phyloP scores from a whole-genome alignment of 495 filamentous ascomycete species.

The Penicillium odoratum region DNA sequence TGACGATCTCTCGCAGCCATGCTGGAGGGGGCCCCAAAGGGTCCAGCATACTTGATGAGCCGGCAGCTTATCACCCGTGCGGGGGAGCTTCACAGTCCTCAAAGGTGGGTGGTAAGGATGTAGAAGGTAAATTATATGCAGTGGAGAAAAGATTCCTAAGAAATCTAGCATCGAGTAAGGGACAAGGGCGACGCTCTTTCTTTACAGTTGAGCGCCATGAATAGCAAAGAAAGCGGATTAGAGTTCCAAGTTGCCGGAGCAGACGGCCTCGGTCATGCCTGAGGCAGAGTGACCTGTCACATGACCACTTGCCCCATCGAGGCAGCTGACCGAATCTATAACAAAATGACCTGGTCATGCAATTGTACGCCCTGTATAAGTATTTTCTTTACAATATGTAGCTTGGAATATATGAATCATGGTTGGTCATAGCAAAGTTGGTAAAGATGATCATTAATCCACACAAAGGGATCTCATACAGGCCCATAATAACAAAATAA shows the following conservation, averaged over 20 bases:
- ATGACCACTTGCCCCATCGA: constrained; percentile 16
- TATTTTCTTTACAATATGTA: background rate
- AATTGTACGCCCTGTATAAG: background rate
- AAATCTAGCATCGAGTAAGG: constrained; percentile 14
- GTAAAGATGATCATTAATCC: constrained; percentile 10
- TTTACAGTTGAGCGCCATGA: constrained; percentile 17
- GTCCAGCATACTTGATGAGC: constrained; percentile 46
- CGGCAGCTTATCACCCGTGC: constrained; percentile 17
- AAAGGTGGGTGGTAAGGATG: background rate
- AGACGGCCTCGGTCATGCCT: constrained; percentile 23
- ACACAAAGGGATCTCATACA: constrained; percentile 29
- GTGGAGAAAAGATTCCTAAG: constrained; percentile 7
- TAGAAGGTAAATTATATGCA: constrained; percentile 10
- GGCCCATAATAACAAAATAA: constrained; percentile 17
- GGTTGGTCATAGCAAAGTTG: constrained; percentile 8
- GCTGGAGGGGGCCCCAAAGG: constrained; percentile 47
- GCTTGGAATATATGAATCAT: constrained; percentile 3
- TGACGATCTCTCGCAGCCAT: constrained; percentile 41
- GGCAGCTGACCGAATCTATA: constrained; percentile 15
- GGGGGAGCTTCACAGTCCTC: constrained; percentile 12
- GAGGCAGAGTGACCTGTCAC: constrained; percentile 10
- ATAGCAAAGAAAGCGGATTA: constrained; percentile 13
- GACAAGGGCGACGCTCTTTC: constrained; percentile 10
- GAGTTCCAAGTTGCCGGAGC: constrained; percentile 11
- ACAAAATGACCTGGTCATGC: background rate